phyloP scores from a whole-genome alignment of 345 rosid species.

The Arabidopsis arenosa region DNA sequence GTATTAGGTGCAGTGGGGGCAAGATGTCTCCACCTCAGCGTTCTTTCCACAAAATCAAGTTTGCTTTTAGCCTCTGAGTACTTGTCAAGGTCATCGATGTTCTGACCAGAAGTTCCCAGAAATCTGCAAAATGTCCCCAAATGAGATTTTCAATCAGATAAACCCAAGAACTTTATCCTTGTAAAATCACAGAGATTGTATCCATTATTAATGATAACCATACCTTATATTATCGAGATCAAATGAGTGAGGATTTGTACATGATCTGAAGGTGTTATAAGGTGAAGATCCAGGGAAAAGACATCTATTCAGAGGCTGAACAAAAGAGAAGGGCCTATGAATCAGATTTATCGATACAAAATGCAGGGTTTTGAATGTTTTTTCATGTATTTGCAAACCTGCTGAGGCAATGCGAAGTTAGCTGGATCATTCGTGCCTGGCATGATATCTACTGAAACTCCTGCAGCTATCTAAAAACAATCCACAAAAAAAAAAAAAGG shows the following conservation, averaged over 20 bases:
- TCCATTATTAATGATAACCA: not conserved
- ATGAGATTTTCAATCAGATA: constrained; percentile 11
- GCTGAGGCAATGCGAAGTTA: constrained; percentile 91
- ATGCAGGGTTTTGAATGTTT: not conserved
- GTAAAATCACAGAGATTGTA: constrained; percentile 11
- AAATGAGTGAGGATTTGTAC: constrained; percentile 95
- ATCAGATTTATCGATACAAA: constrained; percentile 14
- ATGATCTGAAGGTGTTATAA: constrained; percentile 87
- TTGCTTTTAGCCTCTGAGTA: constrained; percentile 82
- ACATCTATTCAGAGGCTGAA: constrained; percentile 87
- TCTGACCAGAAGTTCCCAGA: constrained; percentile 99
- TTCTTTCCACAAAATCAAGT: constrained; percentile 92
- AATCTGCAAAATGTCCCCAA: constrained; percentile 57
- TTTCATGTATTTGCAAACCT: constrained; percentile 54
- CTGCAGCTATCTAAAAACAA: constrained; percentile 78
- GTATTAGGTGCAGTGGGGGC: constrained; percentile 99
- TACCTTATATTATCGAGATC: constrained; percentile 86
- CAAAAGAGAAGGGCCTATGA: constrained; percentile 29
- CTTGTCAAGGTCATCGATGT: constrained; percentile 86
- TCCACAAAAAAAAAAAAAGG: constrained; percentile 15
- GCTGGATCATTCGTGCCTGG: constrained; percentile 95
- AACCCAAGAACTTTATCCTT: not conserved
- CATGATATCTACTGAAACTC: constrained; percentile 91
- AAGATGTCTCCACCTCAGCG: constrained; percentile 93
- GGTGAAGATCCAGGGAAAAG: constrained; percentile 90